Conservation (phyloP, 495 filamentous ascomycete species). For the Annulohypoxylon bovei region DNA sequence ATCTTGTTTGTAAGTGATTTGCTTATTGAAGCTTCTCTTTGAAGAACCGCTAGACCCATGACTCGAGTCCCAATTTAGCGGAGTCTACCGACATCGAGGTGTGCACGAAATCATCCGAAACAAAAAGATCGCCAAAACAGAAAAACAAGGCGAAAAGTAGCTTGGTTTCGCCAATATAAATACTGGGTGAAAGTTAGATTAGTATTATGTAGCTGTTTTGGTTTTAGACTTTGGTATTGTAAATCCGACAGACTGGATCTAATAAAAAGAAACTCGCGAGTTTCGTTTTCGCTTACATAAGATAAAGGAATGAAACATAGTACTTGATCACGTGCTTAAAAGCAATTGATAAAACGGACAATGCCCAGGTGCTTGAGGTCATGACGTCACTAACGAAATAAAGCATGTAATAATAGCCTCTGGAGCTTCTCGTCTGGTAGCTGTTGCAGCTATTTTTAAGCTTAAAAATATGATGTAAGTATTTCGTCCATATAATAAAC, state of each 20-base stretch:
- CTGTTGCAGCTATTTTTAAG: conserved; percentile 9
- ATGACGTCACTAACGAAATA: conserved; percentile 33
- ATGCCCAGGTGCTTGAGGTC: too few relatives aligned
- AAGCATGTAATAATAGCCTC: conserved; percentile 15
- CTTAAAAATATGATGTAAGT: not conserved
- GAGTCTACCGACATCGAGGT: not conserved
- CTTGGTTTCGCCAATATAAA: too few relatives aligned
- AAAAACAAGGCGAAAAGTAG: too few relatives aligned
- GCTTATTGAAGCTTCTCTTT: too few relatives aligned
- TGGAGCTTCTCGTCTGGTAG: conserved; percentile 27
- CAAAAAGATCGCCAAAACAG: not conserved
- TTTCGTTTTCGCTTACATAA: not conserved
- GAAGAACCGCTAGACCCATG: not conserved
- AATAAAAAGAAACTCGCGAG: not conserved
- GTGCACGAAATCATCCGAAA: not conserved
- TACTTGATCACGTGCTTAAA: conserved; percentile 9
- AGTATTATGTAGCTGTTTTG: not conserved
- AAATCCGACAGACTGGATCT: not conserved
- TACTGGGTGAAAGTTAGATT: too few relatives aligned
- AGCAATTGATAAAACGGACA: not conserved
- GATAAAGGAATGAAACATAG: not conserved
- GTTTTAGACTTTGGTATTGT: not conserved
- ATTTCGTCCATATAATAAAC: not conserved
- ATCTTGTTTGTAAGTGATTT: not conserved
- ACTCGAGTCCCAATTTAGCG: not conserved